Evolutionary conservation across 768 basidiomycete species (phyloP), one percentile per base, ranked within the genome.

Genomic region (Candolleomyces aberdarensis): DNA sequence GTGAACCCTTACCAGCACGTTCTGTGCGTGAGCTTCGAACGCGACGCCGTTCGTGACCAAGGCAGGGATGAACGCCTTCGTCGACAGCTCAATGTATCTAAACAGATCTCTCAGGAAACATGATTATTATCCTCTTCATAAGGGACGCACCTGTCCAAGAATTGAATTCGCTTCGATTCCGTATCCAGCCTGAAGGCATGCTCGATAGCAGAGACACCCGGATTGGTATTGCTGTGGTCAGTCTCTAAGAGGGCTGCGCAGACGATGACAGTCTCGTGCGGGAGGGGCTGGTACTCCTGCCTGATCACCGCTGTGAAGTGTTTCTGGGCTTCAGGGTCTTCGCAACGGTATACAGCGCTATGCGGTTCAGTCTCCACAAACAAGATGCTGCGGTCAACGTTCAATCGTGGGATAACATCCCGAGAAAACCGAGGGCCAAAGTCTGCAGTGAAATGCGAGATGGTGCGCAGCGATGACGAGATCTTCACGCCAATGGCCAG

Each of bases 1-100:
- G 60, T 83, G 75, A 58, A 83, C 77, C 20, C 83, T 81, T 41
- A 77, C 75, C 7, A 84, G 77, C 17, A 80, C 74, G 65, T 85
- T 86, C 62, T 86, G 85, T 1, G 83, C 82, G 67, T 86, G 85
- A 10, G 83, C 85, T 70, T 86, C 85, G 56, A 86, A 84, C 7
- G 81, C 80, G n/a, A 85, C 80, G 4, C 84, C 84, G 54, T 86
- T 83, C 46, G 79, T 59, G 14, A 86, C 69, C 43, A 84, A 68
- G 5, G 83, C 76, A 11, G 85, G 84, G 58, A 85, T 70, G 17
- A 86, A 70, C 2, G 83, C 84, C 36, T 76, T 74, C 54, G 83
- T 80, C 5, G 81, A 78, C n/a, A 83, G 69, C 29, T 76, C 72
- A 51, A 84, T 72, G 60, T 85, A 86, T 54, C 84, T 84, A 58